Base-by-base conservation (phyloP, 345 rosid genomes). In the Pistacia integerrima region DNA sequence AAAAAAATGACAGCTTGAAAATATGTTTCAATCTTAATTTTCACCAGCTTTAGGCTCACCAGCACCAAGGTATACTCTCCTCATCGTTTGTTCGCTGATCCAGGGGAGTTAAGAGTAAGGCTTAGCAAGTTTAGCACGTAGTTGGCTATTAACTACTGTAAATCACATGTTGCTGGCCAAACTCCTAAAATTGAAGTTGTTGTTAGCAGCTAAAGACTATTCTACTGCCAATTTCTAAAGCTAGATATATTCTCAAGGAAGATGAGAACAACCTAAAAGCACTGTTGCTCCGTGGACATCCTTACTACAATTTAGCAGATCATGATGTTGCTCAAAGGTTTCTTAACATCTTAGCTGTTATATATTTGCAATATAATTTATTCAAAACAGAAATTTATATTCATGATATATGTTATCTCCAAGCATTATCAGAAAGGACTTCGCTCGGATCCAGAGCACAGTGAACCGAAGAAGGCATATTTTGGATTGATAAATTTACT, bases 371-470 rank as follows among this genome's bases (percentile, higher is more conserved):
- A 38, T 74, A n/a, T 44, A 2, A 20, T 33, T 61, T 49, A 4
- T 54, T 7, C 65, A 51, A 35, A 58, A 17, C 58, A 11, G 52
- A 55, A 41, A 69, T 64, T 55, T 44, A 77, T 55, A 4, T 74
- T 68, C 48, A 35, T 61, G 33, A 35, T 73, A n/a, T 76, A 51
- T 73, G 60, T 74, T 71, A 64, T 84, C 76, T 84, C 63, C 85
- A 92, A 97, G 88, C 99, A 97, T 87, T 97, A 78, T 83, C 99
- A 97, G 69, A 97, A 89, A 81, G 99, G 99, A 33, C 97, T 97
- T 52, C 95, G 97, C 41, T 91, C 90, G 58, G 99, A 97, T 81
- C 99, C 98, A 48, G 99, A 97, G 85, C 99, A 97, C 76, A 74
- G 89, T 81, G 93, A 88, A 76, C 86, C 92, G 73, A 97, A 97